These are phyloP conservation scores for Agrocybe praecox DNA, from an alignment of 768 basidiomycete genomes.

Conservation along the genomic window DNA sequence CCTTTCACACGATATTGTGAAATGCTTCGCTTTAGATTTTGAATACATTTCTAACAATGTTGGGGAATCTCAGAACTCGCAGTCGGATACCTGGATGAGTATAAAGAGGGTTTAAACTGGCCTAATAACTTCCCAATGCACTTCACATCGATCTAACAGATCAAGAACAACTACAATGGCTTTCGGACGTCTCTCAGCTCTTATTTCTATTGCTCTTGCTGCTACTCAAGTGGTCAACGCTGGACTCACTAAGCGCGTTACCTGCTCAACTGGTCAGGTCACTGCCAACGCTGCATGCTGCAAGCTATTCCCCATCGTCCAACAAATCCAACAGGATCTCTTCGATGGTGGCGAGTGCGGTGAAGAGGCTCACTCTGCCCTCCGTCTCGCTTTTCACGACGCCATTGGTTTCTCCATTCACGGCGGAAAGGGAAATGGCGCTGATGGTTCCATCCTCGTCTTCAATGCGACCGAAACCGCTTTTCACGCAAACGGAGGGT, in stretches of 20 bases:
- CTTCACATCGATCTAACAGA: neutral
- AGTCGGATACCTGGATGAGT: neutral
- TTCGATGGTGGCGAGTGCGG: slow-evolving; percentile 18
- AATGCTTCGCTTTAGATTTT: neutral
- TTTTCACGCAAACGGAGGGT: slow-evolving; percentile 9
- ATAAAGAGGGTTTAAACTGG: neutral
- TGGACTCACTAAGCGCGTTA: slow-evolving; percentile 20
- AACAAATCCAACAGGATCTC: slow-evolving; percentile 13
- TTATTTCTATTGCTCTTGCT: slow-evolving; percentile 9
- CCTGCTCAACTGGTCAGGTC: slow-evolving; percentile 21
- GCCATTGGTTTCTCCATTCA: slow-evolving; percentile 19
- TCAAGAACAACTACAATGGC: slow-evolving; percentile 8
- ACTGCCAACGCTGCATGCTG: slow-evolving; percentile 21
- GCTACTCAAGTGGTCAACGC: slow-evolving; percentile 10
- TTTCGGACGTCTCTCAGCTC: slow-evolving; percentile 11
- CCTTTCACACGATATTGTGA: neutral
- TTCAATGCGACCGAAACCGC: slow-evolving; percentile 24
- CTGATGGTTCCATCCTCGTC: slow-evolving; percentile 27
- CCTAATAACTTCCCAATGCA: neutral
- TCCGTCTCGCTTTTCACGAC: slow-evolving; percentile 19
- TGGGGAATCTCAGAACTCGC: no score
- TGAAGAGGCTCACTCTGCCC: slow-evolving; percentile 20
- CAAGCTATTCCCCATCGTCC: slow-evolving; percentile 17
- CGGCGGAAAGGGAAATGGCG: slow-evolving; percentile 23
- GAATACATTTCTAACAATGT: neutral